Evolutionary conservation across 148 eudicot genomes (phyloP).

Genomic region (Linanthus parryae): DNA sequence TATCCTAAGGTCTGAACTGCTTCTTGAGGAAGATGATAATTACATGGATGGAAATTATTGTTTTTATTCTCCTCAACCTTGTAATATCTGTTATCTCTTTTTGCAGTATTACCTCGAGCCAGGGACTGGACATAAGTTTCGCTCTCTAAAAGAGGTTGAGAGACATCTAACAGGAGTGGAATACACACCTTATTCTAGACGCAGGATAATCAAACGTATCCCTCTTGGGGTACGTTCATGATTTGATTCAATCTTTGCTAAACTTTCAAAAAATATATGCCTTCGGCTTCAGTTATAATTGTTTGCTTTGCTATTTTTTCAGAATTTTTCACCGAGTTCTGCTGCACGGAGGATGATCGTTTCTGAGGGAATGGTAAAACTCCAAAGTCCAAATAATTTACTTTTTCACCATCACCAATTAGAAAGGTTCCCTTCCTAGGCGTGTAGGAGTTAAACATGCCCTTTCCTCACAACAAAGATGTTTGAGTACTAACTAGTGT

Average conservation of each 20-base stretch:
- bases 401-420: conserved; percentile 4
- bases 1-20: not conserved
- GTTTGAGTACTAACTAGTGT: not conserved
- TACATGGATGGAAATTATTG: not conserved
- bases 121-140: conserved; percentile 46
- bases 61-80: not conserved
- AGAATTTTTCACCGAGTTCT: conserved; percentile 13
- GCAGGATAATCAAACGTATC: conserved; percentile 23
- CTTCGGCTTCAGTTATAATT: not conserved
- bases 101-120: conserved; percentile 79
- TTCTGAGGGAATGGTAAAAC: conserved; percentile 37
- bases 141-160: conserved; percentile 62
- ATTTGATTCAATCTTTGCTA: not conserved
- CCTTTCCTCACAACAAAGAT: not conserved
- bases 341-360: conserved; percentile 16
- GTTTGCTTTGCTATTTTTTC: not conserved
- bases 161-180: conserved; percentile 42
- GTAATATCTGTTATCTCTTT: not conserved
- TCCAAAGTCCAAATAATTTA: not conserved
- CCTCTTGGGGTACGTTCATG: conserved; percentile 20
- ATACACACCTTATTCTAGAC: conserved; percentile 17
- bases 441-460: conserved; percentile 1
- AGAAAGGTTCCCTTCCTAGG: not conserved
- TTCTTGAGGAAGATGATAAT: not conserved
- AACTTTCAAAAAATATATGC: not conserved